phyloP scores from a whole-genome alignment of 1,284 basidiomycete genomes.

The Apiotrichum brassicae region DNA sequence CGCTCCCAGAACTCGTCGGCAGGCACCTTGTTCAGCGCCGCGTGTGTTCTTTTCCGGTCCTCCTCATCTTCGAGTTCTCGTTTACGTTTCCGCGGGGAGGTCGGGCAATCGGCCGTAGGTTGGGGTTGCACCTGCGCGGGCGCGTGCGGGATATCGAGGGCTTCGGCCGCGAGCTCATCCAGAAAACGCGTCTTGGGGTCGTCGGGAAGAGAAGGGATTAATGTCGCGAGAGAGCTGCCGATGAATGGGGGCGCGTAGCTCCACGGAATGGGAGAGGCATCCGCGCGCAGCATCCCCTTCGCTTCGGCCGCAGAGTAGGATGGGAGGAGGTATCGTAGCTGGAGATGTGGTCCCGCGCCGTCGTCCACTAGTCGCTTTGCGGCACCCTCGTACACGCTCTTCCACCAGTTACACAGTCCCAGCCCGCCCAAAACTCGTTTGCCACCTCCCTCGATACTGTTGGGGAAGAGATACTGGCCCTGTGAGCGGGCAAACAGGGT shows the following conservation, averaged over 20 bases:
- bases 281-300: conserved; percentile 53
- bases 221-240: conserved; percentile 53
- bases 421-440: conserved; percentile 76
- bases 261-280: conserved; percentile 30
- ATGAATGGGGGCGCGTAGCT: conserved; percentile 30
- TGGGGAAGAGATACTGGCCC: conserved; percentile 87
- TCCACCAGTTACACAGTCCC: conserved; percentile 89
- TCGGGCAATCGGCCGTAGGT: conserved; percentile 21
- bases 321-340: conserved; percentile 59
- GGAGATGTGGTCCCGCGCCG: conserved; percentile 36
- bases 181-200: conserved; percentile 89
- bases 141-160: conserved; percentile 50
- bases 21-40: conserved; percentile 44
- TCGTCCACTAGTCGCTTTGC: conserved; percentile 46
- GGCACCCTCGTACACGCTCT: conserved; percentile 59
- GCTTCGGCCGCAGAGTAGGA: conserved; percentile 68
- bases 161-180: conserved; percentile 62
- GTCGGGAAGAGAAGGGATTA: conserved; percentile 82
- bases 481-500: conserved; percentile 90
- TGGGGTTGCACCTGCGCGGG: conserved; percentile 30
- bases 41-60: conserved; percentile 34
- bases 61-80: conserved; percentile 41
- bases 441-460: conserved; percentile 61
- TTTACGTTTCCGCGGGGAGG: conserved; percentile 10
- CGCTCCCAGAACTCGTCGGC: conserved; percentile 86